Percentiles rank a stretch among this genome's conserved stretches.
phyloP scores from a whole-genome alignment of 371 early-diverging fungal genomes.

The Massospora cicadina region DNA sequence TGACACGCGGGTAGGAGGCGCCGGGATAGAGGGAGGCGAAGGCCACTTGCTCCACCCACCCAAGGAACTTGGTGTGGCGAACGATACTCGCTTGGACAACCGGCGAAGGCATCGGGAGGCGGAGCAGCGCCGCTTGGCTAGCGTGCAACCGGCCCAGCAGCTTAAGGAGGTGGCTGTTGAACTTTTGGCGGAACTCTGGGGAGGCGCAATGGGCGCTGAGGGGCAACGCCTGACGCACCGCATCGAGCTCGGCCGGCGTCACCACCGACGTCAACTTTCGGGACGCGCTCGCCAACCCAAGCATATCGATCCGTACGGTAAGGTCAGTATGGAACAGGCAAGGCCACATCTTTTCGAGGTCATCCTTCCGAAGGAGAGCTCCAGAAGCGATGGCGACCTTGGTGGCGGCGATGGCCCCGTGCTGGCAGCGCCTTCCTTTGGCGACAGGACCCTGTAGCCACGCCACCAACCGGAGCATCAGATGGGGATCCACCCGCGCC shows the following conservation, averaged over 20 bases:
- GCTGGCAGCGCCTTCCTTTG: not conserved
- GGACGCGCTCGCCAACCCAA: conserved; percentile 64
- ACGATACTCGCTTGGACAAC: not conserved
- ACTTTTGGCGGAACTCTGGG: conserved; percentile 62
- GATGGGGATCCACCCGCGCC: not conserved
- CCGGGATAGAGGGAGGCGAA: conserved; percentile 10
- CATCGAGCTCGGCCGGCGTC: conserved; percentile 23
- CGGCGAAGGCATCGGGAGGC: not conserved
- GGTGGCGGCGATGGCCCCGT: not conserved
- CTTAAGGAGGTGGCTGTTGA: conserved; percentile 35
- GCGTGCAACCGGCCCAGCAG: conserved; percentile 30
- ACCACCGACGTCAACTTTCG: conserved; percentile 41
- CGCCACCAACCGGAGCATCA: conserved; percentile 1
- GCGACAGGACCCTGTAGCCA: not conserved
- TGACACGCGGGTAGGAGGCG: conserved; percentile 15
- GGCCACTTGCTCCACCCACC: not conserved
- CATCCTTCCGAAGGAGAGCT: conserved; percentile 12
- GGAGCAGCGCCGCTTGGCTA: conserved; percentile 19
- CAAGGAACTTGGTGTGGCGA: not conserved
- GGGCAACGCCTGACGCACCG: conserved; percentile 14
- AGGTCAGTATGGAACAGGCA: conserved; percentile 41
- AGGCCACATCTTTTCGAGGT: conserved; percentile 26
- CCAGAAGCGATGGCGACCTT: not conserved
- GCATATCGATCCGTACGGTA: conserved; percentile 58
- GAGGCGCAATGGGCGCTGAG: conserved; percentile 42